A percentile compares a stretch with the other conserved stretches of the same genome.
These are phyloP conservation scores for Massarina eburnea DNA, from an alignment of 2,329 filamentous ascomycete species.

Conservation along the genomic window DNA sequence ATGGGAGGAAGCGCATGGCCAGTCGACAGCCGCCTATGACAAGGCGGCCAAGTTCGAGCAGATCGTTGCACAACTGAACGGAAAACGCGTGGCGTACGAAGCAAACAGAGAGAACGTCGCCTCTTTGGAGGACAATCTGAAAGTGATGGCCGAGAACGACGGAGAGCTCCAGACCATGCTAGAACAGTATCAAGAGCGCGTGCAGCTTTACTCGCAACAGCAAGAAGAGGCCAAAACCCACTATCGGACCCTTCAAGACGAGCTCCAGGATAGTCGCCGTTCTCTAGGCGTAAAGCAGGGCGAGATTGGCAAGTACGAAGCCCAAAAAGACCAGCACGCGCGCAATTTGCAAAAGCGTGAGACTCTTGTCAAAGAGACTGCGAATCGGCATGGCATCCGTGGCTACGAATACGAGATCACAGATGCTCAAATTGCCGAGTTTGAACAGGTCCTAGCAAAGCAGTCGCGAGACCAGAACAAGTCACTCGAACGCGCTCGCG, in stretches of 20 bases:
- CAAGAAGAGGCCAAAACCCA: conserved; percentile 63
- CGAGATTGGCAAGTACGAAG: conserved; percentile 77
- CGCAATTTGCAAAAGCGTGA: conserved; percentile 72
- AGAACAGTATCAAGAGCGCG: conserved; percentile 75
- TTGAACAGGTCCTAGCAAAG: conserved; percentile 76
- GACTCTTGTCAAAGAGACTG: conserved; percentile 75
- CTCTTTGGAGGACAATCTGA: conserved; percentile 70
- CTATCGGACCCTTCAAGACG: conserved; percentile 64
- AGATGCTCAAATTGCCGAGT: conserved; percentile 71
- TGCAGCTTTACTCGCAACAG: conserved; percentile 66
- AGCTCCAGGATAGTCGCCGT: conserved; percentile 51
- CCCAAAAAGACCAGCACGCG: conserved; percentile 85
- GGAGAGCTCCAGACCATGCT: conserved; percentile 71
- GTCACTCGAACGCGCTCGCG: conserved; percentile 72
- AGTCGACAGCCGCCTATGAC: conserved; percentile 67
- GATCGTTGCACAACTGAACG: conserved; percentile 73
- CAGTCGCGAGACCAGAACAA: conserved; percentile 76
- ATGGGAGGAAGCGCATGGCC: conserved; percentile 42
- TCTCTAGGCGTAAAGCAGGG: conserved; percentile 51
- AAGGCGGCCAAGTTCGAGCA: conserved; percentile 73
- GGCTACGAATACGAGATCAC: conserved; percentile 81
- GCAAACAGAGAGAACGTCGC: conserved; percentile 71
- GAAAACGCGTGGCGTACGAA: conserved; percentile 73
- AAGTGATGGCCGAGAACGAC: conserved; percentile 78
- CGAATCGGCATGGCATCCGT: conserved; percentile 74